Base-by-base conservation (phyloP, 2,329 filamentous ascomycete genomes). In the Stachybotrys elegans region DNA sequence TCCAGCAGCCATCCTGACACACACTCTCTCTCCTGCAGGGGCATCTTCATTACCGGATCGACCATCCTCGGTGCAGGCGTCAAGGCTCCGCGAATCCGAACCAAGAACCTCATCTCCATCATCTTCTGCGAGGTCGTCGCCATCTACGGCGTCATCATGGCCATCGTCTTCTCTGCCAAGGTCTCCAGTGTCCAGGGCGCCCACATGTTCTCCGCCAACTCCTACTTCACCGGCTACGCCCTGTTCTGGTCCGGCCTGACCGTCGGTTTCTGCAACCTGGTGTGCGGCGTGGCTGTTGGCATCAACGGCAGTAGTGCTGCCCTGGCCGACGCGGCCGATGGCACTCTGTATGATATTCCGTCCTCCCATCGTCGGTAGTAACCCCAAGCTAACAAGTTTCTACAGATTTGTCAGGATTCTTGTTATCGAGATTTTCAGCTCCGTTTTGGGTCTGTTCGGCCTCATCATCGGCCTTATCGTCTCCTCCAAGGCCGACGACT, bases 71-170 rank as follows among this genome's bases (percentile, higher is more conserved):
- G 94, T 61, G 93, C 88, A 57, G 93, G 93, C 73, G 93, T 98
- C 62, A 92, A 88, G 69, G 92, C 93, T 37, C 94, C 94, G 29
- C 86, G 93, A 58, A 98, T 98, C 71, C 88, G 93, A 66, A 98
- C 93, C 51, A 98, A 98, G 83, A 98, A 98, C 76, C 71, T 98
- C 62, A 97, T 98, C 66, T 97, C 92, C 59, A 98, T 98, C 69
- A 97, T 98, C 72, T 98, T 98, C 73, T 98, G 93, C 75, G 93
- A 98, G 73, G 93, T 98, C 62, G 93, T 98, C 60, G 93, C 93
- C 69, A 98, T 98, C 68, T 98, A 98, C 78, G 94, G 94, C 59
- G 92, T 98, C 70, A 98, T 98, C 72, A 98, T 98, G 90, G 86
- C 91, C 58, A 98, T 98, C 65, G 87, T 98, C 59, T 97, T 97